Conservation (phyloP, 148 eudicot species). For the Fallopia convolvulus region DNA sequence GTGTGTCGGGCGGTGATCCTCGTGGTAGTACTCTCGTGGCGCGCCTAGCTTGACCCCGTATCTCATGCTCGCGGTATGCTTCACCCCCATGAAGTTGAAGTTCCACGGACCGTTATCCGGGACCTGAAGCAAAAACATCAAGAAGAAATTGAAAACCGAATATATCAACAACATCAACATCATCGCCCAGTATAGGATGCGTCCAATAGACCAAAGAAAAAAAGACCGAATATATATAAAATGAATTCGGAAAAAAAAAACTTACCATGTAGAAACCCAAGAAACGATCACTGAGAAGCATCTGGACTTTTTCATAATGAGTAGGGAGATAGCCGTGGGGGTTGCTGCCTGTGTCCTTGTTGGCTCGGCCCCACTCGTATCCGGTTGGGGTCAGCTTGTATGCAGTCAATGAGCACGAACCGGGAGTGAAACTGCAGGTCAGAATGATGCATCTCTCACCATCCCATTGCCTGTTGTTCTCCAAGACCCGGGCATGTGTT, state of each 20-base stretch:
- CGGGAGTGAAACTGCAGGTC: slow-evolving; percentile 98
- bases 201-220: too few relatives aligned
- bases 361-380: slow-evolving; percentile 93
- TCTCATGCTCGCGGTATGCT: slow-evolving; percentile 72
- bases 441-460: slow-evolving; percentile 91
- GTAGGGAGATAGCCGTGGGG: slow-evolving; percentile 99
- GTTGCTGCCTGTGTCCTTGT: slow-evolving; percentile 77
- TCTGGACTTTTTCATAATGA: slow-evolving; percentile 94
- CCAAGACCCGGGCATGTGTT: slow-evolving; percentile 72
- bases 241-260: too few relatives aligned
- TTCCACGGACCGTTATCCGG: slow-evolving; percentile 98
- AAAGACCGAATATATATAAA: too few relatives aligned
- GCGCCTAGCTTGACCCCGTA: slow-evolving; percentile 88
- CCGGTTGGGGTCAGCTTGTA: slow-evolving; percentile 96
- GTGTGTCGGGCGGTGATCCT: slow-evolving; percentile 93
- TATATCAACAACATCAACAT: too few relatives aligned
- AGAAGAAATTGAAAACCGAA: not conserved
- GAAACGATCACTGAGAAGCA: slow-evolving; percentile 98
- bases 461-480: slow-evolving; percentile 94
- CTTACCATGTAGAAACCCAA: slow-evolving; percentile 98
- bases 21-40: slow-evolving; percentile 84
- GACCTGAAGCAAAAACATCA: slow-evolving; percentile 26
- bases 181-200: too few relatives aligned
- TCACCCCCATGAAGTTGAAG: slow-evolving; percentile 97
- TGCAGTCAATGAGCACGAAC: slow-evolving; percentile 94